Base-by-base conservation (phyloP, 306 rosid species). In the Neltuma alba region DNA sequence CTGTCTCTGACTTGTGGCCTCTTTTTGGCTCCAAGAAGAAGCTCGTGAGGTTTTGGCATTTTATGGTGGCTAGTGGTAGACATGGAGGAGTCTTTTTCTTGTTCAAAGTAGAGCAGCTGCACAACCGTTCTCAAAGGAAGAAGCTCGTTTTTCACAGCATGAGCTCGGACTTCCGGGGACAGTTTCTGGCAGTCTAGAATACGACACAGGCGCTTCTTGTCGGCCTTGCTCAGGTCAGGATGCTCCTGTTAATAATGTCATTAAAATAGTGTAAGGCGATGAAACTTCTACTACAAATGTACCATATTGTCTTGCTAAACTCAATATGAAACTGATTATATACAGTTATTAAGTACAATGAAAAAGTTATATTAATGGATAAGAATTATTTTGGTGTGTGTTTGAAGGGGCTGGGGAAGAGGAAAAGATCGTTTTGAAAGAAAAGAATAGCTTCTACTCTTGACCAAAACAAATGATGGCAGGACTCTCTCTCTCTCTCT, bases 91-190 rank as follows among this genome's bases (percentile, higher is more conserved):
- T 85, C 87, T 85, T 87, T 89, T 72, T 86, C 97, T 88, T 92
- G 93, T 69, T 92, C 96, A 81, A 83, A 86, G 85, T 83, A 92
- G 66, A 92, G 96, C 78, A 92, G 90, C 68, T 92, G 97, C 86
- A 92, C 96, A 31, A 92, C 96, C 0, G 91, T 91, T 85, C 96
- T 89, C 70, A 91, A 52, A 41, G 97, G 97, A 40, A 92, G 94
- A 76, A 89, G 85, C 83, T 92, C 97, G 23, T 92, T 92, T 81
- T 91, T 92, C 6, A 91, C 92, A 27, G 97, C 97, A 38, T 89
- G 96, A 8, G 89, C 87, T 1, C 96, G 88, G 54, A 87, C 83
- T 54, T 89, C 90, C 1, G 97, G 83, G 2, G 97, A 88, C 48
- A 92, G 74, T 73, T 87, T 92, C 83, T 91, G 92, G 87, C 97